Evolutionary conservation across 495 filamentous ascomycete species (phyloP).

Genomic region (Aspergillus egyptiacus): DNA sequence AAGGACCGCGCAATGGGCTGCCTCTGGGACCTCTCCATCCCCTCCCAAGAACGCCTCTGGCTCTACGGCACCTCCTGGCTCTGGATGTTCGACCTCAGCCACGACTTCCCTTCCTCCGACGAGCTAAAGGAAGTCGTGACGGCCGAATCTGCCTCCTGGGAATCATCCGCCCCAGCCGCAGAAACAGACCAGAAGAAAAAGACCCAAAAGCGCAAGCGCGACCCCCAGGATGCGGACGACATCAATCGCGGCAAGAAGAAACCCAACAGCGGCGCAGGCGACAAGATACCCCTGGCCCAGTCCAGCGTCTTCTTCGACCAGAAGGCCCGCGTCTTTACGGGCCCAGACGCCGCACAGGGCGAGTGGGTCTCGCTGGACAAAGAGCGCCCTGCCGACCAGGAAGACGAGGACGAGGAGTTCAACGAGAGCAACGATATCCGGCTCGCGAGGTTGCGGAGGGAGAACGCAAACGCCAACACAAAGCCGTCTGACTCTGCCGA

Average conservation of each 20-base stretch:
- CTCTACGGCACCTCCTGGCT: conserved; percentile 79
- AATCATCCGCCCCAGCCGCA: neutral
- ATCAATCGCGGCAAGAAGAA: conserved; percentile 24
- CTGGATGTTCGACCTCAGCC: conserved; percentile 84
- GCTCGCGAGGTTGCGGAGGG: conserved; percentile 35
- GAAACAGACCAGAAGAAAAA: conserved; percentile 2
- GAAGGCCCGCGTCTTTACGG: conserved; percentile 49
- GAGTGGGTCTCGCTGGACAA: conserved; percentile 43
- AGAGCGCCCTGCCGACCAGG: conserved; percentile 39
- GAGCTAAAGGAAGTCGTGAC: conserved; percentile 21
- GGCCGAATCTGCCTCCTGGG: conserved; percentile 20
- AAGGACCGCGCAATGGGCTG: conserved; percentile 75
- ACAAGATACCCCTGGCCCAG: conserved; percentile 52
- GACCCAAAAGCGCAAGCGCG: conserved; percentile 41
- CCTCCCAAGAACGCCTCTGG: conserved; percentile 62
- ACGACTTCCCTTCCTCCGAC: conserved; percentile 53
- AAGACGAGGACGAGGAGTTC: conserved; percentile 43
- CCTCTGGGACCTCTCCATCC: conserved; percentile 65
- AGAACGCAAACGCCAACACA: conserved; percentile 2
- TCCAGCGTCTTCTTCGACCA: conserved; percentile 51
- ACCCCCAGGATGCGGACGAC: conserved; percentile 30
- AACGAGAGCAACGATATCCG: conserved; percentile 26
- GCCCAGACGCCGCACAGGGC: conserved; percentile 34
- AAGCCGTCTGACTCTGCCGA: conserved; percentile 32
- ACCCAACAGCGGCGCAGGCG: conserved; percentile 52